Evolutionary conservation across 2,329 filamentous ascomycete species (phyloP), one percentile per base, ranked within the genome.

Genomic region (Madurella fahalii): DNA sequence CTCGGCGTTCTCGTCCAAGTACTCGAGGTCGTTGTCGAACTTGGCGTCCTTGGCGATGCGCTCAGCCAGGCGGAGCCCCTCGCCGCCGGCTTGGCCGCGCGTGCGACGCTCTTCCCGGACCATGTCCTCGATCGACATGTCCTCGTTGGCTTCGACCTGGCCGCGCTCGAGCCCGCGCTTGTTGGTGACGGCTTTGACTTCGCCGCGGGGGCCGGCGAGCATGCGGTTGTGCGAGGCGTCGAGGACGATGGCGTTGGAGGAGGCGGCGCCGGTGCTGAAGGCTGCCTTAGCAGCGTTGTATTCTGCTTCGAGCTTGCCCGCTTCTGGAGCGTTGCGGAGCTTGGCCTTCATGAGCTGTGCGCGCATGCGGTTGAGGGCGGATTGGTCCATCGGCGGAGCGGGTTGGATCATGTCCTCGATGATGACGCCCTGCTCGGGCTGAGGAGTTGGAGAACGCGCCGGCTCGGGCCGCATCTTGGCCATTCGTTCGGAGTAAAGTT

Each of bases 61-160:
- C 69, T 97, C 92, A 2, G 94, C 94, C 32, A 96, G 81, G 4
- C 89, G 83, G 63, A 85, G 77, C 1, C 89, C 89, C 67, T 96
- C 92, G 50, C 90, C 90, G 41, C 89, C 90, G 4, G 77, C 76
- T 65, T 90, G 84, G 15, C 86, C 86, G 55, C 85, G 86, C 4
- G 90, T 96, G 52, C 93, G 86, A 37, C 90, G 84, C 72, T 99
- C 94, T 71, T 97, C 92, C 30, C 90, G 85, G 16, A 99, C 84
- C 94, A 99, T 99, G 70, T 99, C 94, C 51, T 95, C 91, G 57
- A 99, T 88, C 31, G 78, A 86, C 91, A 99, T 97, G 64, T 97
- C 91, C 50, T 95, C 89, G 67, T 97, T 97, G 61, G 94, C 90
- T 63, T 89, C 84, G 5, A 99, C 88, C 8, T 85, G 79, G 1